Evolutionary conservation across 148 eudicot genomes (phyloP).

Genomic region (Vaccinium macrocarpon): DNA sequence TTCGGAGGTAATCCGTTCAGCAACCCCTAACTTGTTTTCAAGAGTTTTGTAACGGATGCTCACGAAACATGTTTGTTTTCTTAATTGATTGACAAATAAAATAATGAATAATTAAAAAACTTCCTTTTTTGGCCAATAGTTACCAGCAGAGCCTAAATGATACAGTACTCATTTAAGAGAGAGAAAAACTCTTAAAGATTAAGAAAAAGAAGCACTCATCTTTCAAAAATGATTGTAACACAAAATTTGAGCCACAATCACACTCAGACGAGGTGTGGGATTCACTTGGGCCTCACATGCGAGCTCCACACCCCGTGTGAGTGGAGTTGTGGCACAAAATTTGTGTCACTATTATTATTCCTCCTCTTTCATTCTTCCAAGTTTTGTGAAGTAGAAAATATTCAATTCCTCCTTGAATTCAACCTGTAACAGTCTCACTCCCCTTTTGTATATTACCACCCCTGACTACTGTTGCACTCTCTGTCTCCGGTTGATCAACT

Average conservation of each 20-base stretch:
- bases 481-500: conserved; percentile 21
- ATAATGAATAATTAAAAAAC: not conserved
- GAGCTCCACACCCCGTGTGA: too few species aligned
- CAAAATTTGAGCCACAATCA: too few species aligned
- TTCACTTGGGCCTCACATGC: too few species aligned
- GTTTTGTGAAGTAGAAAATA: conserved; percentile 5
- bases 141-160: not conserved
- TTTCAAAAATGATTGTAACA: too few species aligned
- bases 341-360: too few species aligned
- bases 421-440: conserved; percentile 36
- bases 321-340: too few species aligned
- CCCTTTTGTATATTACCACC: conserved; percentile 19
- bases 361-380: not conserved
- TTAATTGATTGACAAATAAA: not conserved
- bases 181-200: not conserved
- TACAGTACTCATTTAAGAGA: not conserved
- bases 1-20: not conserved
- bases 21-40: not conserved
- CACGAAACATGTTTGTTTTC: not conserved
- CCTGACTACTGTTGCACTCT: conserved; percentile 15
- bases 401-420: conserved; percentile 39
- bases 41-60: not conserved
- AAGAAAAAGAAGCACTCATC: too few species aligned
- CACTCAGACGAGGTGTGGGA: too few species aligned
- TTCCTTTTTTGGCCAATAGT: not conserved